Evolutionary conservation across 495 filamentous ascomycete species (phyloP), one percentile per base, ranked within the genome.

Genomic region (Lophiotrema nucula): DNA sequence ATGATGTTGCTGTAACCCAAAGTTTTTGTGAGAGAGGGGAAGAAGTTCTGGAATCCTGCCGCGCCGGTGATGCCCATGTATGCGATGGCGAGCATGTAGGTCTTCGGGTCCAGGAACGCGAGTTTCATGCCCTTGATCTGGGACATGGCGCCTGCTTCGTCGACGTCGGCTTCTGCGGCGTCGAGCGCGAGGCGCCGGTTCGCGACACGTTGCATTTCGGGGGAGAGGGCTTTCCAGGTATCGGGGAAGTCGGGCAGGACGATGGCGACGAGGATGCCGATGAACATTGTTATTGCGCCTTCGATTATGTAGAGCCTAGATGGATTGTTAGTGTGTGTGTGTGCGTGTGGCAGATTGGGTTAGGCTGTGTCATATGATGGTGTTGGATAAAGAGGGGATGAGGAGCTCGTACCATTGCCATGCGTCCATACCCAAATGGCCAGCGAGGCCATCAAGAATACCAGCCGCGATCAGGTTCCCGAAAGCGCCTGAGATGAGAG

Each of bases 41-140:
- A 81, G 69, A 77, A 81, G 67, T 81, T 80, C 53, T 81, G 77
- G 72, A 81, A 81, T 0, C 78, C 78, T 12, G 73, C 70, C 1
- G 78, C 73, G 15, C 77, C 79, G 4, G 74, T 77, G 49, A 79
- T 76, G 60, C 70, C 69, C 75, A 81, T 79, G 67, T 81, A 80
- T 1, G 70, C 74, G 21, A 81, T 39, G 13, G 77, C 76, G 0
- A 81, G 71, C 3, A 69, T 66, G 53, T 79, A 80, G 21, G 76
- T 79, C 54, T 79, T 81, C 56, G 77, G 69, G 38, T 83, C 80
- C 1, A 67, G 69, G 65, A 83, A 75, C 4, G 78, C 77, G 10
- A 80, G 60, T 63, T 80, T 79, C 58, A 81, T 62, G 3, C 80
- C 79, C 37, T 70, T 69, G 12, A 79, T 24, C 51, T 81, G 78